Base-by-base conservation (phyloP, 257 asterid species). In the Fraxinus excelsior region DNA sequence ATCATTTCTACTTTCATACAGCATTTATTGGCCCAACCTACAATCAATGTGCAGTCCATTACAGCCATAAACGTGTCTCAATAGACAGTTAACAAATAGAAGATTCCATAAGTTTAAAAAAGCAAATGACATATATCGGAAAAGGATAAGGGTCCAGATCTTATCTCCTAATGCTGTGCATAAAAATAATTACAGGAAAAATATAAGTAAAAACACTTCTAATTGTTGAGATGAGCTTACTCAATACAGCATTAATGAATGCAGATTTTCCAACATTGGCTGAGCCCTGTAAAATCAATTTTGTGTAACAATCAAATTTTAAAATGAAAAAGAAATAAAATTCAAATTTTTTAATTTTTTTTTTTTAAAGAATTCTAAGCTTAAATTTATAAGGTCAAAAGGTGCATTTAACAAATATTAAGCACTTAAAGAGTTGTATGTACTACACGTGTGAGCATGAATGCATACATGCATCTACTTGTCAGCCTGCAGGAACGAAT, bases 221-320 rank as follows among this genome's bases (percentile, higher is more conserved):
- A 34, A 58, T 66, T 38, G 69, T 53, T 40, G 67, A 35, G 74
- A 78, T 35, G 21, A 72, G 80, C 98, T 89, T 93, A 96, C 99
- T 91, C 86, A 96, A 85, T 74, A 93, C 65, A 37, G 98, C 97
- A 86, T 90, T 96, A 74, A 96, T 93, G 85, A 96, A 96, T 79
- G 99, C 97, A 70, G 98, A 96, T 86, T 93, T 96, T 79, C 99
- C 98, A 51, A 96, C 98, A 77, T 96, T 96, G 76, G 97, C 99
- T 69, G 98, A 87, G 65, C 99, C 99, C 98, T 96, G 90, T 78
- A 76, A 76, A 78, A 80, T 76, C 80, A 86, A 75, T 31, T 75
- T 78, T 69, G 73, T 51, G 67, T 31, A 11, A 76, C 40, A 69
- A 29, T 74, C 35, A 62, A 62, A 25, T 3, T 12, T 26, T 26